phyloP scores from a whole-genome alignment of 2,329 filamentous ascomycete genomes.

The Botryotinia narcissicola region DNA sequence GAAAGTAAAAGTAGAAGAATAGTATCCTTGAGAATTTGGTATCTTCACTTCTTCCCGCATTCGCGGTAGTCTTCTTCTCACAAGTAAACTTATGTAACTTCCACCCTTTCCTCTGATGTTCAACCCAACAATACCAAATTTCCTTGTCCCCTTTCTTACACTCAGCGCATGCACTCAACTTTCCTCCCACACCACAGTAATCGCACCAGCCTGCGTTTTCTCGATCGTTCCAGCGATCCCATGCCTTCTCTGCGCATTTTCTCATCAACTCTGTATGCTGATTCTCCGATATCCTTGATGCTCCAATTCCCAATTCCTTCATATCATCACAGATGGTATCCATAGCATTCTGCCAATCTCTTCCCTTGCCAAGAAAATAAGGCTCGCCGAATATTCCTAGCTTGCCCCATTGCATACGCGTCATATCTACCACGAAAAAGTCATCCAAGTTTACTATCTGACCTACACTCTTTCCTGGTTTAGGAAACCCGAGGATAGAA shows the following conservation, averaged over 20 bases:
- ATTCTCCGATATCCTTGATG: background rate
- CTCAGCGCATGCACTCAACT: background rate
- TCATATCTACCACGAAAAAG: background rate
- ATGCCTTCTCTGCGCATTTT: background rate
- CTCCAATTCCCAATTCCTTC: background rate
- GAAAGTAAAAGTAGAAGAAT: background rate
- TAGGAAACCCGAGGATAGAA: background rate
- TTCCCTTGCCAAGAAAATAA: constrained; percentile 3
- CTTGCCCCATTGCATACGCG: constrained; percentile 15
- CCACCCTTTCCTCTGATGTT: background rate
- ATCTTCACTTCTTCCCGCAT: background rate
- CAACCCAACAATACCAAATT: background rate
- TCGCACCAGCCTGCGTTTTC: background rate
- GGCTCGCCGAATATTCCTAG: background rate
- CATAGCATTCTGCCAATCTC: background rate
- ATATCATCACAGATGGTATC: constrained; percentile 1
- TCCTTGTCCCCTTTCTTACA: background rate
- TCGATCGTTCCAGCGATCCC: background rate
- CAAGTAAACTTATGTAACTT: background rate
- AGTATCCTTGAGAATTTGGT: background rate
- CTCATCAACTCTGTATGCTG: background rate
- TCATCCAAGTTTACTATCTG: background rate
- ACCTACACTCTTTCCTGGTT: background rate
- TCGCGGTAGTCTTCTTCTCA: background rate
- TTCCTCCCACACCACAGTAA: background rate